Conservation (phyloP, 202 grass and related monocot genomes). For the Bolboschoenoplectus hybrid region DNA sequence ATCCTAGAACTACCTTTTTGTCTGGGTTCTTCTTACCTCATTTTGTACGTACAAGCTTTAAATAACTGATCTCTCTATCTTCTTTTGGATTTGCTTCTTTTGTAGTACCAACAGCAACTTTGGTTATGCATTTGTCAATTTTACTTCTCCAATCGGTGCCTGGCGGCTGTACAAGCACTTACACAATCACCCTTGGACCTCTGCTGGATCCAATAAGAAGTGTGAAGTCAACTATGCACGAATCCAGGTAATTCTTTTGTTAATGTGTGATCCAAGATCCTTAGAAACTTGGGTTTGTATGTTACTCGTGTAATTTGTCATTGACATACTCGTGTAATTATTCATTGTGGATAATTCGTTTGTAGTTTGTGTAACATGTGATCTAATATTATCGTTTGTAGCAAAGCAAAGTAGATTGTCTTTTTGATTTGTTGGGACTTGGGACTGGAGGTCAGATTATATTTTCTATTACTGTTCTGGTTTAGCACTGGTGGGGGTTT, state of each 20-base stretch:
- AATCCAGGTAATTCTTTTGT: slow-evolving; percentile 28
- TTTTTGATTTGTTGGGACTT: too few relatives aligned
- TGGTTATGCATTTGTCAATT: slow-evolving; percentile 68
- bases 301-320: too few relatives aligned
- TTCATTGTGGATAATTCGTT: too few relatives aligned
- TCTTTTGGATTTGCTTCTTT: neutral
- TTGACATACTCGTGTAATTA: too few relatives aligned
- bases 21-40: too few relatives aligned
- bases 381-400: too few relatives aligned
- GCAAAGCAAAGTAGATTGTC: too few relatives aligned
- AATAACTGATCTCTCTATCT: neutral
- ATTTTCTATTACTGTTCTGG: too few relatives aligned
- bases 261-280: neutral
- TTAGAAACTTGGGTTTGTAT: neutral
- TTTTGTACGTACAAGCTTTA: neutral
- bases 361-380: too few relatives aligned
- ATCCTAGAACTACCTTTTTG: neutral
- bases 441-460: too few relatives aligned
- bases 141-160: slow-evolving; percentile 47
- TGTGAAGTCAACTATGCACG: slow-evolving; percentile 47
- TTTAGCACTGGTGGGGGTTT: too few relatives aligned
- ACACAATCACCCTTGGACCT: slow-evolving; percentile 36
- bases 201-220: slow-evolving; percentile 36
- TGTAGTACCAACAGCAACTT: slow-evolving; percentile 47
- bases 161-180: slow-evolving; percentile 36